Evolutionary conservation across 1,284 basidiomycete species (phyloP).

Genomic region (Ganoderma resinaceum): DNA sequence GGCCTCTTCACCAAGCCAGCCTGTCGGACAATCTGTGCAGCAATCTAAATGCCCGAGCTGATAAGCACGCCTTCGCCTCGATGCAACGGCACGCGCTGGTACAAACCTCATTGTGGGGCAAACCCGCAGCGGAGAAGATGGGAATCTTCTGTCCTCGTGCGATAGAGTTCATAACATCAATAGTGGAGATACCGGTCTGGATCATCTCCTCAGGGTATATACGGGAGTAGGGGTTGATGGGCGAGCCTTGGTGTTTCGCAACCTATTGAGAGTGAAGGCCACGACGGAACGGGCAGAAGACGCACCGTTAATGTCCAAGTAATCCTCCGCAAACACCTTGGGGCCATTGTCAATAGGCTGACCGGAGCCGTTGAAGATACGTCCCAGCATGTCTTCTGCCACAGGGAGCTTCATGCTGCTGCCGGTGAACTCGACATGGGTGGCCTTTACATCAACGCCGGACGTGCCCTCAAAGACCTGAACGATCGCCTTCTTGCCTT

Average conservation of each 20-base stretch:
- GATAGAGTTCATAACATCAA: conserved; percentile 99
- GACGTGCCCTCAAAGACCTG: conserved; percentile 99
- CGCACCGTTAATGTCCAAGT: conserved; percentile 98
- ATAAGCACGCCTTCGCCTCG: conserved; percentile 28
- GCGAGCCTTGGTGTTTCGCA: conserved; percentile 72
- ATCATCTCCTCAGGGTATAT: conserved; percentile 99
- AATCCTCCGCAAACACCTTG: conserved; percentile 99
- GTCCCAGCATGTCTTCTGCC: conserved; percentile 99
- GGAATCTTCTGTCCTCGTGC: conserved; percentile 99
- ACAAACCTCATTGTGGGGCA: conserved; percentile 96
- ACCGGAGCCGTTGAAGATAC: conserved; percentile 99
- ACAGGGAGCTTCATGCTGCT: conserved; percentile 99
- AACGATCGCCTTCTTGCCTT: conserved; percentile 98
- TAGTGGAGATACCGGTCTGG: conserved; percentile 99
- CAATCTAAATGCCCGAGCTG: conserved; percentile 70
- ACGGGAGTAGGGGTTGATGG: conserved; percentile 98
- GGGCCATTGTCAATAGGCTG: conserved; percentile 99
- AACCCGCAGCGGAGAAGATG: conserved; percentile 98
- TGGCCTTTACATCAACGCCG: conserved; percentile 96
- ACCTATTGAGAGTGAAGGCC: conserved; percentile 11
- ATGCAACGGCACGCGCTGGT: conserved; percentile 24
- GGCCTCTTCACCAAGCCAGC: conserved; percentile 96
- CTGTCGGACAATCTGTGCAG: conserved; percentile 99
- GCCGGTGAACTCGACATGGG: conserved; percentile 98
- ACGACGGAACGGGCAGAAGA: conserved; percentile 13